Evolutionary conservation across 306 rosid genomes (phyloP), one percentile per base, ranked within the genome.

Genomic region (Clitoria ternatea): DNA sequence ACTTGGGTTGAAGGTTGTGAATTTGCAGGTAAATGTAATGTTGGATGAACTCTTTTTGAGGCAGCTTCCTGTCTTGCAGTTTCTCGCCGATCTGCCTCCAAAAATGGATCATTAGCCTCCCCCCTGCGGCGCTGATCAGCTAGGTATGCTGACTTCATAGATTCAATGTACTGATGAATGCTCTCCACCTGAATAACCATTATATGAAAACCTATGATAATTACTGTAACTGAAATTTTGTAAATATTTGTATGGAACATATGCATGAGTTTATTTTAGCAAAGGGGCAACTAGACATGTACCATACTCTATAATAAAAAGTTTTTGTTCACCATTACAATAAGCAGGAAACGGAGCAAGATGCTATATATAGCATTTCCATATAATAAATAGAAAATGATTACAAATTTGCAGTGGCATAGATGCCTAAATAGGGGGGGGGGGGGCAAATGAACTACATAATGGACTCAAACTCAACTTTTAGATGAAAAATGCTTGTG

Each of bases 11-110:
- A 86, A 69, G 96, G 97, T 66, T 87, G 96, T 62, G 87, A 72
- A 77, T 75, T 89, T 73, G 90, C 84, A 59, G 96, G 91, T 78
- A 95, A 89, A 78, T 95, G 88, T 61, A 81, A 81, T 48, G 96
- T 91, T 11, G 97, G 99, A 78, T 95, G 99, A 42, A 77, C 91
- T 81, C 96, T 80, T 85, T 89, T 95, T 20, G 96, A 87, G 71
- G 97, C 96, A 30, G 97, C 96, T 80, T 91, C 97, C 76, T 83
- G 91, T 78, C 97, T 85, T 30, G 97, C 99, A 69, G 89, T 95
- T 85, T 95, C 97, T 68, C 99, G 87, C 54, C 99, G 85, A 81
- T 95, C 96, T 66, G 99, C 99, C 86, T 89, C 97, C 35, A 95
- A 80, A 78, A 95, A 95, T 11, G 99, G 99, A 81, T 95, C 92